Conservation (phyloP, 1,139 yeast genomes). For the Blastobotrys proliferans region DNA sequence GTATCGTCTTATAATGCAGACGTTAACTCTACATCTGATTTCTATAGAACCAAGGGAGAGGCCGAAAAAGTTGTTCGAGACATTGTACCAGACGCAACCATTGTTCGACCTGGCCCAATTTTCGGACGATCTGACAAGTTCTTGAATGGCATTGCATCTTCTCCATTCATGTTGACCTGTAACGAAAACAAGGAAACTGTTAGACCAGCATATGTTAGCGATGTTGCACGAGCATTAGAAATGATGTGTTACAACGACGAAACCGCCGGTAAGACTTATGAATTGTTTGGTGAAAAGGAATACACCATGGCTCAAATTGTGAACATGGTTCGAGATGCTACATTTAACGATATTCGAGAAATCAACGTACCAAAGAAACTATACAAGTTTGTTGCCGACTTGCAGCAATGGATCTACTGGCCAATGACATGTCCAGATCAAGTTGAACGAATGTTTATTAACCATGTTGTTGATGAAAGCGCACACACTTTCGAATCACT, state of each 20-base stretch:
- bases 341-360: constrained; percentile 40
- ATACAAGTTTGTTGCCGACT: constrained; percentile 44
- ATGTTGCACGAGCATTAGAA: constrained; percentile 78
- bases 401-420: constrained; percentile 65
- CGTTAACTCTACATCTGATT: constrained; percentile 61
- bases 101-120: constrained; percentile 83
- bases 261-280: constrained; percentile 72
- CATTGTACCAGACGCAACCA: constrained; percentile 69
- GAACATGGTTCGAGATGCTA: constrained; percentile 64
- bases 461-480: constrained; percentile 58
- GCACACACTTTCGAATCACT: constrained; percentile 69
- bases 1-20: constrained; percentile 80
- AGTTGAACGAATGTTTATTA: constrained; percentile 67
- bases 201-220: constrained; percentile 72
- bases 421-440: constrained; percentile 68
- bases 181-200: constrained; percentile 61
- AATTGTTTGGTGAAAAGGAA: constrained; percentile 69
- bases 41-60: constrained; percentile 74
- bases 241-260: constrained; percentile 77
- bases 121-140: constrained; percentile 74
- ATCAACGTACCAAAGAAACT: constrained; percentile 53
- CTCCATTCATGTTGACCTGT: constrained; percentile 56
- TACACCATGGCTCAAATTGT: constrained; percentile 63
- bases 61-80: constrained; percentile 72
- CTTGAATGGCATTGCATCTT: constrained; percentile 55